A percentile compares a stretch with the other conserved stretches of the same genome.
Conservation (phyloP, 257 asterid genomes). For the Gentiana dahurica region DNA sequence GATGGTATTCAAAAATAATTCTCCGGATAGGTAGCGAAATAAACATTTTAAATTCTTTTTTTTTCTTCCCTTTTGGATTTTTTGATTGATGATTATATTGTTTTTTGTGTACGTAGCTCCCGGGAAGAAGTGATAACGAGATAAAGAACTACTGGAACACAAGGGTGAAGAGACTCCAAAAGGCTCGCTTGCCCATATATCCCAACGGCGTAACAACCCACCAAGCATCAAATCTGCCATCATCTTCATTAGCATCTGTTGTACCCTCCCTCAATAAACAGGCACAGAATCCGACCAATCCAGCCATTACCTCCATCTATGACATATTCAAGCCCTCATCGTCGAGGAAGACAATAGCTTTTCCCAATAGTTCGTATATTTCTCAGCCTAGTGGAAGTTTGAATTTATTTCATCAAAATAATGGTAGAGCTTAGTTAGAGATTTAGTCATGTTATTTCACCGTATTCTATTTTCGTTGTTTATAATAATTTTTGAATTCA, state of each 20-base stretch:
- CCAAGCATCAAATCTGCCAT: slow-evolving; percentile 7
- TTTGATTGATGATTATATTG: not conserved
- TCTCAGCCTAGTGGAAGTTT: slow-evolving; percentile 10
- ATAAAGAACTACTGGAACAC: slow-evolving; percentile 79
- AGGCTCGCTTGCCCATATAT: slow-evolving; percentile 57
- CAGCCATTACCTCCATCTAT: slow-evolving; percentile 10
- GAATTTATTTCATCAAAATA: slow-evolving; percentile 16
- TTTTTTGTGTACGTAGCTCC: slow-evolving; percentile 27
- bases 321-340: slow-evolving; percentile 16
- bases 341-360: not conserved
- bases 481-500: slow-evolving; percentile 9
- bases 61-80: not conserved
- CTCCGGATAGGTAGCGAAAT: too few relatives aligned
- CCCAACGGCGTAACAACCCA: slow-evolving; percentile 22
- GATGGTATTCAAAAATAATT: too few relatives aligned
- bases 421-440: slow-evolving; percentile 27
- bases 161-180: slow-evolving; percentile 48
- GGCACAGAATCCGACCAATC: slow-evolving; percentile 9
- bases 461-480: slow-evolving; percentile 15
- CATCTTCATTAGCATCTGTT: slow-evolving; percentile 20
- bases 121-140: slow-evolving; percentile 67
- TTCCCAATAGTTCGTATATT: not conserved
- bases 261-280: slow-evolving; percentile 11
- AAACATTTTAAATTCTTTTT: too few relatives aligned
- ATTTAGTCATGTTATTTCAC: slow-evolving; percentile 19